A percentile compares a stretch with the other conserved stretches of the same genome.
Evolutionary conservation across 768 basidiomycete species (phyloP).

Genomic region (Trametes cinnabarina): DNA sequence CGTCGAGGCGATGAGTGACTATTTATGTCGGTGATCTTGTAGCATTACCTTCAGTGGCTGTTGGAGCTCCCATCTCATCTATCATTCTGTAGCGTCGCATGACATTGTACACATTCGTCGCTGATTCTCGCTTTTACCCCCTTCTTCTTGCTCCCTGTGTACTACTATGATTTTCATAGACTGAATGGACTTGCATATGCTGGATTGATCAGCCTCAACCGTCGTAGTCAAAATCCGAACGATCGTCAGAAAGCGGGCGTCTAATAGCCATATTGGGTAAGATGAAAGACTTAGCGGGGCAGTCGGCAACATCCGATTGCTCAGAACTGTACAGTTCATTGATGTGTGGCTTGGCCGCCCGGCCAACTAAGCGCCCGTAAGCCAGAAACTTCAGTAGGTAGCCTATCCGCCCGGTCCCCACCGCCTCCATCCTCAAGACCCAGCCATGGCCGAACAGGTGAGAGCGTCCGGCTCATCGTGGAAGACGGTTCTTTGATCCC

Average conservation of each 20-base stretch:
- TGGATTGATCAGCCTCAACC: too few species aligned
- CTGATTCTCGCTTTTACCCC: too few species aligned
- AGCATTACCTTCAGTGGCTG: too few species aligned
- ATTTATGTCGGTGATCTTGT: not conserved
- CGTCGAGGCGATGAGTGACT: not conserved
- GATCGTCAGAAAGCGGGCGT: too few species aligned
- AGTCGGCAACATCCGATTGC: constrained; percentile 34
- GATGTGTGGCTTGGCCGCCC: constrained; percentile 37
- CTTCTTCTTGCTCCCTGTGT: too few species aligned
- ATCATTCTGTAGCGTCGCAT: too few species aligned
- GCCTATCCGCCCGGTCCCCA: constrained; percentile 19
- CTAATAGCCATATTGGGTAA: not conserved
- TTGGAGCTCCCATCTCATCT: too few species aligned
- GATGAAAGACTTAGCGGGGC: constrained; percentile 7
- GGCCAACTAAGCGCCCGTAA: constrained; percentile 13
- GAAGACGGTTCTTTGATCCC: not conserved
- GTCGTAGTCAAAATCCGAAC: too few species aligned
- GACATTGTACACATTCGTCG: too few species aligned
- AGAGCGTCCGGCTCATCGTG: constrained; percentile 7
- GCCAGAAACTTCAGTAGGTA: constrained; percentile 18
- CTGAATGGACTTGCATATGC: too few species aligned
- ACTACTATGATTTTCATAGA: too few species aligned
- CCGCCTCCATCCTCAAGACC: constrained; percentile 32
- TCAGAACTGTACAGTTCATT: constrained; percentile 39
- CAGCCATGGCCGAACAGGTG: constrained; percentile 41